phyloP scores from a whole-genome alignment of 2,329 filamentous ascomycete species.

The Alternaria postmessia region DNA sequence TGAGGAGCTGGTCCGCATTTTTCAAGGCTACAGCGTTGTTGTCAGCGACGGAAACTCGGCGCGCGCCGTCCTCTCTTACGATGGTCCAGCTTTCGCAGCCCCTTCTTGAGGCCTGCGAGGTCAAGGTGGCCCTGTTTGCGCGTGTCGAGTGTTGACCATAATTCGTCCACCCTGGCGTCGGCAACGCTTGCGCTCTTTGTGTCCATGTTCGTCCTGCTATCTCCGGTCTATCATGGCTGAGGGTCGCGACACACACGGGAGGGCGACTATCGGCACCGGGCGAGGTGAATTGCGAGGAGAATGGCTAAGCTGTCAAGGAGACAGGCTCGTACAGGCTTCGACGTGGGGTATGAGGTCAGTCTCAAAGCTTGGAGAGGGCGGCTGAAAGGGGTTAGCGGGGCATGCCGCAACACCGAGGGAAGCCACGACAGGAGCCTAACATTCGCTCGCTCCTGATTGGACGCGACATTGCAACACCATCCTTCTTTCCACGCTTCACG shows the following conservation, averaged over 20 bases:
- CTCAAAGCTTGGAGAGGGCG: conserved; percentile 27
- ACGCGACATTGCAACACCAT: neutral
- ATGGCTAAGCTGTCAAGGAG: conserved; percentile 25
- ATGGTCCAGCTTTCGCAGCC: conserved; percentile 88
- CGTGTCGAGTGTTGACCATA: conserved; percentile 86
- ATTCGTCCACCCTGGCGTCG: conserved; percentile 80
- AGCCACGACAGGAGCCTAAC: conserved; percentile 17
- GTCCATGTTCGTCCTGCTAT: conserved; percentile 66
- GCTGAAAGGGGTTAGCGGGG: conserved; percentile 36
- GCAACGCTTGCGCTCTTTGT: conserved; percentile 79
- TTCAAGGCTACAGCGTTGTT: conserved; percentile 70
- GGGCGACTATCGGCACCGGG: conserved; percentile 27
- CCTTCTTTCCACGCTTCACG: neutral
- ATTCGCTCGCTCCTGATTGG: conserved; percentile 32
- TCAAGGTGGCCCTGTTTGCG: conserved; percentile 81
- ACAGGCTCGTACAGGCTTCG: conserved; percentile 29
- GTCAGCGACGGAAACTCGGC: conserved; percentile 26
- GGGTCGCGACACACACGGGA: conserved; percentile 32
- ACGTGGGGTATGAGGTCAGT: conserved; percentile 43
- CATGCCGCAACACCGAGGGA: conserved; percentile 23
- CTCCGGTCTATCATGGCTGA: conserved; percentile 52
- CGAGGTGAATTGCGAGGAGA: conserved; percentile 33
- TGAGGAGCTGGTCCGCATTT: conserved; percentile 87
- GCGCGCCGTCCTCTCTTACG: conserved; percentile 64
- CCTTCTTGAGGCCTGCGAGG: conserved; percentile 82